Conservation (phyloP, 441 rosid genomes). For the Dalechampia spathulata region DNA sequence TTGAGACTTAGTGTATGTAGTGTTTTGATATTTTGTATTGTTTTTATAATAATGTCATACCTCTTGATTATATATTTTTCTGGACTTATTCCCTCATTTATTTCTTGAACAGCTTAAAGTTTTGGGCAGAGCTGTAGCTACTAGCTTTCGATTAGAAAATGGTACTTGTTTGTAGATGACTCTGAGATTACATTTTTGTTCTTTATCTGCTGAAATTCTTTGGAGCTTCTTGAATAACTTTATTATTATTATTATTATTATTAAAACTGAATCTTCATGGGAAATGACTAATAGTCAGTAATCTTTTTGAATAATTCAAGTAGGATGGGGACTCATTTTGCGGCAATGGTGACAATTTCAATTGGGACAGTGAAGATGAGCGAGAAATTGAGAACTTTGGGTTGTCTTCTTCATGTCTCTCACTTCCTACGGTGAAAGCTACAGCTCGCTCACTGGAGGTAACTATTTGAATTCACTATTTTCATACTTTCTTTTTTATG, state of each 20-base stretch:
- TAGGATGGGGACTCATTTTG: constrained; percentile 35
- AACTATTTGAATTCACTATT: background rate
- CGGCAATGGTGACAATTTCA: constrained; percentile 29
- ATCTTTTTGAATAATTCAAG: constrained; percentile 7
- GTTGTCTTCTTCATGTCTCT: constrained; percentile 20
- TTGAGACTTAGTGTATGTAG: background rate
- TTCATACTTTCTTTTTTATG: too few relatives aligned
- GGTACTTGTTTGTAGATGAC: constrained; percentile 20
- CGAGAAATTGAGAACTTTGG: constrained; percentile 40
- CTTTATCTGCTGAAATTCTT: background rate
- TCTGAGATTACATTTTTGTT: background rate
- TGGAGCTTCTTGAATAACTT: background rate
- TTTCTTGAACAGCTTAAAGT: constrained; percentile 20
- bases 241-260: too few relatives aligned
- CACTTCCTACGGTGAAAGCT: constrained; percentile 26
- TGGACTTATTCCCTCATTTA: background rate
- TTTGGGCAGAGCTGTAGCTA: constrained; percentile 10
- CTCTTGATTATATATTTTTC: too few relatives aligned
- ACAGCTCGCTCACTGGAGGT: constrained; percentile 29
- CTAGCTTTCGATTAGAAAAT: constrained; percentile 21
- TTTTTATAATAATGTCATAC: too few relatives aligned
- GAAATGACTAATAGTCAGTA: background rate
- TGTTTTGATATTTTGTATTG: too few relatives aligned
- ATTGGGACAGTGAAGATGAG: constrained; percentile 70
- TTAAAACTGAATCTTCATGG: background rate